Percentiles rank a stretch among this genome's conserved stretches.
Conservation (phyloP, 352 stramenopile species). For the Phytophthora brassicae region DNA sequence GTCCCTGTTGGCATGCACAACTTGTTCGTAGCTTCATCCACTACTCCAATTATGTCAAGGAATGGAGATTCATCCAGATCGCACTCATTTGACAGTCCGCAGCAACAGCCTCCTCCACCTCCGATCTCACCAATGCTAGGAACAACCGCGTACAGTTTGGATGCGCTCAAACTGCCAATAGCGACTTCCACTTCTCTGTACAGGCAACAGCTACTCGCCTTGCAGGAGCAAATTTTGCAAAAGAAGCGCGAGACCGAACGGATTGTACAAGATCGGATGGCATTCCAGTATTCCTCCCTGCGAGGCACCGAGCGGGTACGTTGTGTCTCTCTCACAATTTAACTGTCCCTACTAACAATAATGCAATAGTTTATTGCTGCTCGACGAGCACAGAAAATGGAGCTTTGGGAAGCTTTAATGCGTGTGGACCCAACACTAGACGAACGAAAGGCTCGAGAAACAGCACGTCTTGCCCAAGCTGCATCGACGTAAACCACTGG, state of each 20-base stretch:
- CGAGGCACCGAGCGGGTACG: slow-evolving; percentile 57
- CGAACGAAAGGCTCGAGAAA: slow-evolving; percentile 52
- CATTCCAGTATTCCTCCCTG: slow-evolving; percentile 60
- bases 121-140: slow-evolving; percentile 1
- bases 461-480: slow-evolving; percentile 28
- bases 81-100: neutral
- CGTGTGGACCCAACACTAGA: slow-evolving; percentile 61
- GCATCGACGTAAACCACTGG: slow-evolving; percentile 1
- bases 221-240: slow-evolving; percentile 66
- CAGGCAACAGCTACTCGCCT: slow-evolving; percentile 57
- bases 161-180: slow-evolving; percentile 33
- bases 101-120: slow-evolving; percentile 7
- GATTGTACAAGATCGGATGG: slow-evolving; percentile 56
- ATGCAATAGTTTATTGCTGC: slow-evolving; percentile 46
- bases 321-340: neutral
- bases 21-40: slow-evolving; percentile 8
- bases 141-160: slow-evolving; percentile 36
- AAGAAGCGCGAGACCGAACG: slow-evolving; percentile 71
- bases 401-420: slow-evolving; percentile 73
- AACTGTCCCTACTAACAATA: neutral
- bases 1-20: slow-evolving; percentile 60
- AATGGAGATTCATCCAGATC: neutral
- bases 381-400: slow-evolving; percentile 47
- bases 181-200: slow-evolving; percentile 59
- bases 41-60: neutral